phyloP scores from a whole-genome alignment of 352 stramenopile genomes.

The Globisporangium middletonii region DNA sequence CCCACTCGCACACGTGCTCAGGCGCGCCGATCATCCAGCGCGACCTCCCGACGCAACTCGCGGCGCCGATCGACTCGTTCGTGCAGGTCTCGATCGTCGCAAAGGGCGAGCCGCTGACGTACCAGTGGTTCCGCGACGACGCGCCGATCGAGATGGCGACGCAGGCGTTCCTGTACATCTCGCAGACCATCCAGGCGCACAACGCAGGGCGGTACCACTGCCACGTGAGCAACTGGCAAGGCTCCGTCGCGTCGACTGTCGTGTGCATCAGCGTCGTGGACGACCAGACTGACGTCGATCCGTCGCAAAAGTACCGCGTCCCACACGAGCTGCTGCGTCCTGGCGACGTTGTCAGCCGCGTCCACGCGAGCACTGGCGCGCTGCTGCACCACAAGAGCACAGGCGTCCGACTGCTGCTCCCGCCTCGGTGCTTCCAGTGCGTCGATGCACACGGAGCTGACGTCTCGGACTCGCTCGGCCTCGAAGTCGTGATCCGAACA shows the following conservation, averaged over 20 bases:
- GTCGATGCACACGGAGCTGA: conserved; percentile 31
- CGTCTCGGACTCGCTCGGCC: conserved; percentile 40
- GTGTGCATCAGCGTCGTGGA: conserved; percentile 45
- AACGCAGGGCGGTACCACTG: conserved; percentile 61
- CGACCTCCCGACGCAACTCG: conserved; percentile 31
- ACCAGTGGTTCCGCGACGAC: conserved; percentile 54
- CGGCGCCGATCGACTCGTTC: conserved; percentile 41
- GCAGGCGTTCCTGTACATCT: conserved; percentile 40
- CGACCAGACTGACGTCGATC: conserved; percentile 31
- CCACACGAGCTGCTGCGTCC: conserved; percentile 12
- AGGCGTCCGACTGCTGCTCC: conserved; percentile 36
- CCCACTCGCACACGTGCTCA: neutral
- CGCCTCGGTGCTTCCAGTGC: conserved; percentile 44
- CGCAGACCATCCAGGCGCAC: conserved; percentile 41
- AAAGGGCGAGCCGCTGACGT: conserved; percentile 60
- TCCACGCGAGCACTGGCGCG: conserved; percentile 33
- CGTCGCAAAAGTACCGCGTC: conserved; percentile 33
- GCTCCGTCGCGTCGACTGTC: conserved; percentile 18
- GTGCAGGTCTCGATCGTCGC: conserved; percentile 38
- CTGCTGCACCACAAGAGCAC: conserved; percentile 20
- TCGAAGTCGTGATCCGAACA: conserved; percentile 37
- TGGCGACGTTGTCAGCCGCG: conserved; percentile 21
- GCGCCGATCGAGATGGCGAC: conserved; percentile 30
- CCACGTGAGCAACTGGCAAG: conserved; percentile 50
- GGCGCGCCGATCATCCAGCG: conserved; percentile 34